Evolutionary conservation across 1,139 yeast genomes (phyloP), one percentile per base, ranked within the genome.

Genomic region (Zygosaccharomyces sapae): DNA sequence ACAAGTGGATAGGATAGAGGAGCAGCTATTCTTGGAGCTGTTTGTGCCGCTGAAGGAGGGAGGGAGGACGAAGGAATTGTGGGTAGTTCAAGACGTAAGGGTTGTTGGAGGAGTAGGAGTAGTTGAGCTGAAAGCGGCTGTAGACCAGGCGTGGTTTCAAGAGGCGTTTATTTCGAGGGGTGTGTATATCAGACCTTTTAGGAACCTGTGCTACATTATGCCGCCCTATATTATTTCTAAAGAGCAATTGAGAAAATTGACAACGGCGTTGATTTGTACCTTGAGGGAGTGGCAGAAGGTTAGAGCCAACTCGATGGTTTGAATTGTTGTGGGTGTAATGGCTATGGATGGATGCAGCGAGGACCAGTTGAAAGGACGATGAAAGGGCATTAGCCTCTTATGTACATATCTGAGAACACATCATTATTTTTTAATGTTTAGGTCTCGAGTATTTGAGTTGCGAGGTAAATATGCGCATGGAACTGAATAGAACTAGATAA

Each of bases 81-180:
- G 24, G 2, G 40, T 62, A 36, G 57, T 64, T 18, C 51, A 55
- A 29, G 58, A 54, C 20, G 57, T 65, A 30, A 52, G 68, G 36
- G 59, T 62, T 13, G 49, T 56, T 19, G 69, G 69, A 9, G 68
- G 68, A 2, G 57, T 66, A 25, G 70, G 66, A 3, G 64, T 63
- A 4, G 56, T 66, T 20, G 67, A 67, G 44, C 45, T 65, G 30
- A 52, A 45, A 9, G 43, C 42, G 3, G 43, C 55, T 1, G 59
- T 62, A 19, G 60, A 66, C 44, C 44, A 51, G 27, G 48, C 50
- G 13, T 53, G 55, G 52, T 51, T 55, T 31, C 65, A 61, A 45
- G 45, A 51, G 12, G 44, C 40, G 27, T 58, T 58, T 35, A 53
- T 62, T 12, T 45, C 48, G 3, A 49, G 41, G 36, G 62, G 63